Evolutionary conservation across 1,284 basidiomycete species (phyloP), one percentile per base, ranked within the genome.

Genomic region (Microbotryum scabiosae): DNA sequence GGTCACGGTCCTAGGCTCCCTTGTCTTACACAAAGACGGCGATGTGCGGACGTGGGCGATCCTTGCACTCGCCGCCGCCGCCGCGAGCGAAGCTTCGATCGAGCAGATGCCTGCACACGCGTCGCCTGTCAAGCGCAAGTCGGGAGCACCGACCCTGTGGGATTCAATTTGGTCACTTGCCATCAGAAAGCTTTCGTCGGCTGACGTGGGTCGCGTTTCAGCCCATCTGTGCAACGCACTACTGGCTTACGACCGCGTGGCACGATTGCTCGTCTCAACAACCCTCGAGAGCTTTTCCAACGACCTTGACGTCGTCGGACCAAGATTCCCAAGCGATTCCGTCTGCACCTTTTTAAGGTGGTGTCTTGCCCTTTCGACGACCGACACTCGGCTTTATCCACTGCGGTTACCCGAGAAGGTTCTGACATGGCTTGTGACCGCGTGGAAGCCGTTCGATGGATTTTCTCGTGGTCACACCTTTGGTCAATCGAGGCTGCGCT

Each of bases 271-370:
- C 4, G 75, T 86, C 44, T 76, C 86, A 14, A 72, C 77, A 1
- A 88, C 90, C 71, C 82, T 96, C 51, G 87, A 90, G 71, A 77
- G 79, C 0, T 76, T 96, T 52, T 80, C 85, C 2, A 85, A 84
- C 65, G 87, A 90, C 67, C 77, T 97, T 59, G 85, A 90, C 68
- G 81, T 93, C 18, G 90, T 94, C 74, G 90, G 90, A 0, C 91
- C 92, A 2, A 77, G 84, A 2, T 84, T 82, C 66, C 87, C 90
- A 0, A 86, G 82, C 69, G 93, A 97, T 70, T 84, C 91, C 1
- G 87, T 92, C 26, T 93, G 90, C 76, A 77, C 79, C 53, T 87
- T 97, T 72, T 78, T 97, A 50, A 76, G 81, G 18, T 77, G 81
- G 25, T 85, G 83, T 60, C 77, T 94, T 36, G 79, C 77, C 25